A percentile compares a stretch with the other conserved stretches of the same genome.
Evolutionary conservation across 768 basidiomycete genomes (phyloP).

Genomic region (Tubosaeta sp.): DNA sequence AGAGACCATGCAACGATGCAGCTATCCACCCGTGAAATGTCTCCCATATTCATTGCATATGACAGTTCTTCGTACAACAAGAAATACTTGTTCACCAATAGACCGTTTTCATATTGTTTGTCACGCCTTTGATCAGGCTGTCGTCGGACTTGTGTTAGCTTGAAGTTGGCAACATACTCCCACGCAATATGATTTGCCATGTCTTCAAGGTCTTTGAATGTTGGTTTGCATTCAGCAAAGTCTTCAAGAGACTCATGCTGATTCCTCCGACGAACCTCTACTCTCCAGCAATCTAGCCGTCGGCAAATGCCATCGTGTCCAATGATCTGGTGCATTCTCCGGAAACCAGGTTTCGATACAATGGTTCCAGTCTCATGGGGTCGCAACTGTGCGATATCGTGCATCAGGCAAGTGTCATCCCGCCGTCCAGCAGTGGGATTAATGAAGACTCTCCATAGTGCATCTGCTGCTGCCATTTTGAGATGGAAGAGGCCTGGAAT

Average conservation of each 20-base stretch:
- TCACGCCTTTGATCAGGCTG: constrained; percentile 17
- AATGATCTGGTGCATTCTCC: constrained; percentile 35
- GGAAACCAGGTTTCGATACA: constrained; percentile 31
- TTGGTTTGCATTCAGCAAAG: constrained; percentile 2
- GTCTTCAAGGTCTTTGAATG: constrained; percentile 25
- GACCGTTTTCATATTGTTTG: constrained; percentile 31
- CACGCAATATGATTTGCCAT: constrained; percentile 19
- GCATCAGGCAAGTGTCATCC: constrained; percentile 16
- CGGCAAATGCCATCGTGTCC: constrained; percentile 24
- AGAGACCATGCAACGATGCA: constrained; percentile 23
- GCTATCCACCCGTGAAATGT: constrained; percentile 29
- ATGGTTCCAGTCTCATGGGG: neutral
- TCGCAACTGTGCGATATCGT: constrained; percentile 19
- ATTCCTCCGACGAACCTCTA: constrained; percentile 2
- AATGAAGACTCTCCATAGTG: constrained; percentile 15
- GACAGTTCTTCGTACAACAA: constrained; percentile 39
- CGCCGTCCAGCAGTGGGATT: neutral
- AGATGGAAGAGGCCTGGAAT: too few relatives aligned
- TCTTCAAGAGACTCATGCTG: constrained; percentile 23
- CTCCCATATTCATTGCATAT: constrained; percentile 31
- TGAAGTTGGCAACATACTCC: constrained; percentile 21
- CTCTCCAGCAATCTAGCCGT: constrained; percentile 30
- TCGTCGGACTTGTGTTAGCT: constrained; percentile 24
- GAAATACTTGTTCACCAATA: constrained; percentile 31
- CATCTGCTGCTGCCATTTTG: constrained; percentile 27